Percentiles rank a stretch among this genome's conserved stretches.
phyloP scores from a whole-genome alignment of 164 flowering plant genomes.

The Chimonanthus praecox region DNA sequence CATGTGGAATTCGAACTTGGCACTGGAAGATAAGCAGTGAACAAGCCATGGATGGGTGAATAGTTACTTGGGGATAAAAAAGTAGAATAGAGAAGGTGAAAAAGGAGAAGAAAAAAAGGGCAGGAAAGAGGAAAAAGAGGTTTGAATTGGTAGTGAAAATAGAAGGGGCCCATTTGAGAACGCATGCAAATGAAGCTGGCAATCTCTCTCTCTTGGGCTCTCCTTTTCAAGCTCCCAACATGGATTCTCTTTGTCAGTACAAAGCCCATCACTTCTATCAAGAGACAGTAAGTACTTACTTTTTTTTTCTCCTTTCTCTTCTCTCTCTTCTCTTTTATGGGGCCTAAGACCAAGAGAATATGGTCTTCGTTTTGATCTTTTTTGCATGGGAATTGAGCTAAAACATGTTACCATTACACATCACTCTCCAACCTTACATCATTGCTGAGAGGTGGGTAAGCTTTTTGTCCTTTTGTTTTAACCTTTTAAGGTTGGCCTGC shows the following conservation, averaged over 20 bases:
- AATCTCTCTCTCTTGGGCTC: slow-evolving; percentile 31
- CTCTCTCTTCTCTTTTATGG: slow-evolving; percentile 4
- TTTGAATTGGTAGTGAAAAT: slow-evolving; percentile 15
- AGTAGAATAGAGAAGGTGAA: not conserved
- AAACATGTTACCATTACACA: not conserved
- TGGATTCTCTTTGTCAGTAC: slow-evolving; percentile 46
- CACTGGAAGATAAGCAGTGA: no score
- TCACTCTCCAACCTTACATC: not conserved
- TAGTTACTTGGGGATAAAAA: no score
- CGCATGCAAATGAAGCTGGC: slow-evolving; percentile 42
- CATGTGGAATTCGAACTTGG: no score
- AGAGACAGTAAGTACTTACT: slow-evolving; percentile 35
- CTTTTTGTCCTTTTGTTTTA: slow-evolving; percentile 6
- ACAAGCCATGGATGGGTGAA: no score
- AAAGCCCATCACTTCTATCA: slow-evolving; percentile 42
- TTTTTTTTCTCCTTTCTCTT: slow-evolving; percentile 17
- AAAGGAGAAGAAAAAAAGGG: slow-evolving; percentile 25
- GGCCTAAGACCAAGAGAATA: slow-evolving; percentile 14
- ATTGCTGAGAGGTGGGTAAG: not conserved
- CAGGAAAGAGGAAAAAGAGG: slow-evolving; percentile 26
- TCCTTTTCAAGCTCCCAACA: slow-evolving; percentile 42
- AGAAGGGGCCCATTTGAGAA: slow-evolving; percentile 13
- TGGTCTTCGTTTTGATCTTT: slow-evolving; percentile 9
- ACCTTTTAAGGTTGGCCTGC: slow-evolving; percentile 28
- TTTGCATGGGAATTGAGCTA: slow-evolving; percentile 35